Evolutionary conservation across 2,329 filamentous ascomycete species (phyloP).

Genomic region (Aspergillus cejpii): DNA sequence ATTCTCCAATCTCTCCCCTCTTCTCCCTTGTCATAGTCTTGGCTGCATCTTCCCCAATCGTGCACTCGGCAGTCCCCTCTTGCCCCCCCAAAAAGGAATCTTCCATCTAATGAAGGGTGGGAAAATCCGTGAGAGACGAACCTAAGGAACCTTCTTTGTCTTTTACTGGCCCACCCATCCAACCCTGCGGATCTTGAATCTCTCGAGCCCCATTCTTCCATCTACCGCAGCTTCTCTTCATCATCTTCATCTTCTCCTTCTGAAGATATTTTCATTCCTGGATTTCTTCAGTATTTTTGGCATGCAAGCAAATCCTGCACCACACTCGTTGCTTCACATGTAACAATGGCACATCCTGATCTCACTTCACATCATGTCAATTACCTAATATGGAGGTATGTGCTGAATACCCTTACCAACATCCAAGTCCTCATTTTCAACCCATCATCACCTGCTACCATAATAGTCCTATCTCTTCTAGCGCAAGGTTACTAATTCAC

Average conservation of each 20-base stretch:
- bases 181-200: slow-evolving; percentile 5
- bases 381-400: slow-evolving; percentile 62
- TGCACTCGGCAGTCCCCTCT: slow-evolving; percentile 3
- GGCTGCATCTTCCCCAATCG: slow-evolving; percentile 8
- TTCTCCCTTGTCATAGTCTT: slow-evolving; percentile 9
- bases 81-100: slow-evolving; percentile 3
- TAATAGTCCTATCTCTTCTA: slow-evolving; percentile 12
- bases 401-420: slow-evolving; percentile 10
- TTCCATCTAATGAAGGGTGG: slow-evolving; percentile 3
- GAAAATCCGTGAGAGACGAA: not conserved
- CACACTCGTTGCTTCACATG: slow-evolving; percentile 36
- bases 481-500: slow-evolving; percentile 9
- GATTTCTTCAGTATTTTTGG: slow-evolving; percentile 21
- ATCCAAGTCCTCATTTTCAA: slow-evolving; percentile 1
- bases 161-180: slow-evolving; percentile 1
- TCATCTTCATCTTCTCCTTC: slow-evolving; percentile 12
- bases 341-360: slow-evolving; percentile 40
- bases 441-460: slow-evolving; percentile 10
- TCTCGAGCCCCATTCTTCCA: slow-evolving; percentile 4
- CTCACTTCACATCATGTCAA: slow-evolving; percentile 56
- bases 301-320: slow-evolving; percentile 24
- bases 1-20: slow-evolving; percentile 6
- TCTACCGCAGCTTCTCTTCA: slow-evolving; percentile 3
- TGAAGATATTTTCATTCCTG: slow-evolving; percentile 19
- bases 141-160: not conserved